These are phyloP conservation scores for Ustilago lituana DNA, from an alignment of 1,284 basidiomycete genomes.

Conservation along the genomic window DNA sequence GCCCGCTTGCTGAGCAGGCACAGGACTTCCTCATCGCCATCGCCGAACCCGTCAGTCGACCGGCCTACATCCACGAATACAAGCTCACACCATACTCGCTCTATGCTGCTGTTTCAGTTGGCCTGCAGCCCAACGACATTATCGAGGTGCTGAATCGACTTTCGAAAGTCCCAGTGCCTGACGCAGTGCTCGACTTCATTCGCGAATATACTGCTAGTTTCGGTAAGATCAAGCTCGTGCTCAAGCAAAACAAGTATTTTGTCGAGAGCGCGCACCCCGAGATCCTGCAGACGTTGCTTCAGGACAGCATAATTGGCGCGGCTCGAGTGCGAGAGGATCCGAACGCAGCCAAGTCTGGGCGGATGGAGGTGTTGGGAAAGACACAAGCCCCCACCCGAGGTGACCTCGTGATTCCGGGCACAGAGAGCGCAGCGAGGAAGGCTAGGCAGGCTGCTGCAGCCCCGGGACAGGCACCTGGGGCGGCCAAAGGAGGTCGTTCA, in stretches of 20 bases:
- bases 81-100: conserved; percentile 97
- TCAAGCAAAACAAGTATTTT: conserved; percentile 67
- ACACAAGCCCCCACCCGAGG: conserved; percentile 55
- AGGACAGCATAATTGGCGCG: conserved; percentile 59
- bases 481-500: conserved; percentile 10
- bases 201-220: conserved; percentile 64
- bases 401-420: conserved; percentile 63
- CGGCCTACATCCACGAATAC: conserved; percentile 98
- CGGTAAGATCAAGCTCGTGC: conserved; percentile 67
- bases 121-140: conserved; percentile 96
- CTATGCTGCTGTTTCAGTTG: conserved; percentile 98
- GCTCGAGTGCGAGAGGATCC: conserved; percentile 56
- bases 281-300: conserved; percentile 62
- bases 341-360: conserved; percentile 37
- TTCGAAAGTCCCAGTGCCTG: conserved; percentile 65
- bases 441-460: conserved; percentile 40
- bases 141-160: conserved; percentile 79
- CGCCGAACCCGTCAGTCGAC: conserved; percentile 97
- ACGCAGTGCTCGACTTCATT: conserved; percentile 63
- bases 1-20: conserved; percentile 92
- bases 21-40: conserved; percentile 99
- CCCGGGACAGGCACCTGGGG: conserved; percentile 20
- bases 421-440: conserved; percentile 49
- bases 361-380: conserved; percentile 54
- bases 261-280: conserved; percentile 66